These are phyloP conservation scores for Picea glauca DNA, from an alignment of 75 land plant genomes.

Conservation along the genomic window DNA sequence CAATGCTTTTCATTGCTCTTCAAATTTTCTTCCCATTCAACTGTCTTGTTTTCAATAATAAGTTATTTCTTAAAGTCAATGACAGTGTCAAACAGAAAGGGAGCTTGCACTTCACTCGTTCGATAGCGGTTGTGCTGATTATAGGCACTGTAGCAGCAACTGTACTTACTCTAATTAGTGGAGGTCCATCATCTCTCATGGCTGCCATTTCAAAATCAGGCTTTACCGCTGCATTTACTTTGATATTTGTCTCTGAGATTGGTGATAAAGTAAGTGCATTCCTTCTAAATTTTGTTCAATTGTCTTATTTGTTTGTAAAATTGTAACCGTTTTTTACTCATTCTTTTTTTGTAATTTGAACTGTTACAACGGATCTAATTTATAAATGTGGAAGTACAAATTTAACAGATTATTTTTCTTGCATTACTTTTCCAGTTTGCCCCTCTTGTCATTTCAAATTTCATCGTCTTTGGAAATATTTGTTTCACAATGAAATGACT, in stretches of 20 bases:
- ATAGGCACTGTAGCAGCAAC: conserved; percentile 52
- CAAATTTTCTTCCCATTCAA: background rate
- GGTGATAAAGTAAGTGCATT: conserved; percentile 81
- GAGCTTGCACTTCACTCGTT: conserved; percentile 43
- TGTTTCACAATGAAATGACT: too few species aligned
- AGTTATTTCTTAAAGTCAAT: conserved; percentile 9
- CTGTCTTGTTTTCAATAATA: background rate
- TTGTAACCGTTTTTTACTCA: too few species aligned
- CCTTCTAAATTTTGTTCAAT: background rate
- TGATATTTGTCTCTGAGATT: conserved; percentile 98
- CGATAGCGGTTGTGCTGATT: conserved; percentile 55
- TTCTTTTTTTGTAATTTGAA: too few species aligned
- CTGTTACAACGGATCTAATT: too few species aligned
- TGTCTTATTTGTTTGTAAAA: too few species aligned
- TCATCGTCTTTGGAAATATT: too few species aligned
- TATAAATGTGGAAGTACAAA: too few species aligned
- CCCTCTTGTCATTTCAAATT: too few species aligned
- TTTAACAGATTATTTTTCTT: too few species aligned
- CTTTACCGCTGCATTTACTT: conserved; percentile 93
- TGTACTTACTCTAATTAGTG: conserved; percentile 50
- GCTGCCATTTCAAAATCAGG: conserved; percentile 90
- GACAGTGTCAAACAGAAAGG: conserved; percentile 46
- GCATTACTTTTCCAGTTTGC: too few species aligned
- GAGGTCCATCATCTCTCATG: conserved; percentile 67
- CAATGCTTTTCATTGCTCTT: too few species aligned